Conservation (phyloP, 495 filamentous ascomycete genomes). For the Tuber calosporum region DNA sequence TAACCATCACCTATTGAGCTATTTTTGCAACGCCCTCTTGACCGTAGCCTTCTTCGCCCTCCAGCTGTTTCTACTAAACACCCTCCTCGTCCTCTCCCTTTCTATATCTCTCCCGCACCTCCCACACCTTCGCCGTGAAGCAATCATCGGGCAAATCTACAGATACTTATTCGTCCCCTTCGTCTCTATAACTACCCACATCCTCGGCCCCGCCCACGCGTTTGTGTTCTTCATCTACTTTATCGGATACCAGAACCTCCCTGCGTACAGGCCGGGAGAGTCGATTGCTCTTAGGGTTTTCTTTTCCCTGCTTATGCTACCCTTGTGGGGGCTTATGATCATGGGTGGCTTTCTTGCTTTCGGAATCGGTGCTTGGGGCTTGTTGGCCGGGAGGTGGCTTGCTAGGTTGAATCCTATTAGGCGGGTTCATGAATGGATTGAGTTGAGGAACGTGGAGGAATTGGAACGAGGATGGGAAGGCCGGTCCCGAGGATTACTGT, state of each 20-base stretch:
- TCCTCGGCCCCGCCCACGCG: slow-evolving; percentile 29
- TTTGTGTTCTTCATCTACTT: slow-evolving; percentile 30
- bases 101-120: slow-evolving; percentile 37
- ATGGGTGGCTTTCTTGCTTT: slow-evolving; percentile 38
- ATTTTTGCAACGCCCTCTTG: slow-evolving; percentile 23
- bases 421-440: slow-evolving; percentile 33
- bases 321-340: slow-evolving; percentile 35
- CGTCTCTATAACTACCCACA: slow-evolving; percentile 30
- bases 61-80: slow-evolving; percentile 39
- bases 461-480: slow-evolving; percentile 34
- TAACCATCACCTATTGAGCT: slow-evolving; percentile 30
- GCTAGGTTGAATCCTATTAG: slow-evolving; percentile 34
- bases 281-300: slow-evolving; percentile 28
- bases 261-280: slow-evolving; percentile 33
- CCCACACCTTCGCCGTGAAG: slow-evolving; percentile 35
- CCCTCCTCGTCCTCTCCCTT: slow-evolving; percentile 34
- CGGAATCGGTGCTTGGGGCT: slow-evolving; percentile 36
- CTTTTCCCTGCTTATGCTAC: slow-evolving; percentile 35
- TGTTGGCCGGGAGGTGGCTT: slow-evolving; percentile 37
- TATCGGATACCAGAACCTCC: slow-evolving; percentile 37
- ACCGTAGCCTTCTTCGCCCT: slow-evolving; percentile 25
- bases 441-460: slow-evolving; percentile 28
- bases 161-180: slow-evolving; percentile 25
- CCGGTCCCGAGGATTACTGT: slow-evolving; percentile 17
- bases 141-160: slow-evolving; percentile 35